Conservation (phyloP, 2,329 filamentous ascomycete species). For the Botryotinia calthae region DNA sequence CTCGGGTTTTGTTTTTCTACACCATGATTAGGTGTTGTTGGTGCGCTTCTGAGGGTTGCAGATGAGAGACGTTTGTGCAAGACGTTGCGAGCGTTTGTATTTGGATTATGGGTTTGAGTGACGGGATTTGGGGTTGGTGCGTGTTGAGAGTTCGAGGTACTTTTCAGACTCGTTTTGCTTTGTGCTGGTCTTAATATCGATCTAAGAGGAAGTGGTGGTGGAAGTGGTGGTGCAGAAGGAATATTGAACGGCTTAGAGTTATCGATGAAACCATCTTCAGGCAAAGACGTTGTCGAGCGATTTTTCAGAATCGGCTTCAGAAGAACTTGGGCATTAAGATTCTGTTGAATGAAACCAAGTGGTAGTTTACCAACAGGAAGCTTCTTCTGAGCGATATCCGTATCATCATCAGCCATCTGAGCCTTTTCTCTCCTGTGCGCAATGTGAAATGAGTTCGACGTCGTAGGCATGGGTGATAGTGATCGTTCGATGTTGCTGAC, state of each 20-base stretch:
- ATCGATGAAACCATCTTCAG: conserved; percentile 23
- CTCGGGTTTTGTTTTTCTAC: conserved; percentile 23
- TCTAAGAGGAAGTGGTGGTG: conserved; percentile 29
- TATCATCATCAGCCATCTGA: conserved; percentile 47
- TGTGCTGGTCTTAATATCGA: conserved; percentile 28
- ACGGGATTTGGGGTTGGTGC: conserved; percentile 19
- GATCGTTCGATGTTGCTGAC: conserved; percentile 28
- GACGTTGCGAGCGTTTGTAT: conserved; percentile 26
- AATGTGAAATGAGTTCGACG: conserved; percentile 32
- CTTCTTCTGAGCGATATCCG: conserved; percentile 23
- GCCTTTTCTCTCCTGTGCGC: conserved; percentile 51
- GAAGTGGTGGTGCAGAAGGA: conserved; percentile 21
- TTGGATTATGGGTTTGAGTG: conserved; percentile 18
- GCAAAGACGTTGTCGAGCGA: conserved; percentile 28
- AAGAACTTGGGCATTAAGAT: conserved; percentile 19
- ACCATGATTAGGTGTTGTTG: conserved; percentile 24
- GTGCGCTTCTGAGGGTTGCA: conserved; percentile 13
- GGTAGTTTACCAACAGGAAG: conserved; percentile 28
- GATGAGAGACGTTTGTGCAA: conserved; percentile 32
- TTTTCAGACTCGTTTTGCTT: conserved; percentile 28
- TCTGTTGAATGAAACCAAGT: conserved; percentile 30
- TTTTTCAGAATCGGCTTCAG: conserved; percentile 37
- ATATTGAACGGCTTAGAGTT: not conserved
- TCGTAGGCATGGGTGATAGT: conserved; percentile 31
- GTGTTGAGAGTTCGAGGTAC: conserved; percentile 21